These are phyloP conservation scores for Lyophyllum decastes DNA, from an alignment of 768 basidiomycete species.

Conservation along the genomic window DNA sequence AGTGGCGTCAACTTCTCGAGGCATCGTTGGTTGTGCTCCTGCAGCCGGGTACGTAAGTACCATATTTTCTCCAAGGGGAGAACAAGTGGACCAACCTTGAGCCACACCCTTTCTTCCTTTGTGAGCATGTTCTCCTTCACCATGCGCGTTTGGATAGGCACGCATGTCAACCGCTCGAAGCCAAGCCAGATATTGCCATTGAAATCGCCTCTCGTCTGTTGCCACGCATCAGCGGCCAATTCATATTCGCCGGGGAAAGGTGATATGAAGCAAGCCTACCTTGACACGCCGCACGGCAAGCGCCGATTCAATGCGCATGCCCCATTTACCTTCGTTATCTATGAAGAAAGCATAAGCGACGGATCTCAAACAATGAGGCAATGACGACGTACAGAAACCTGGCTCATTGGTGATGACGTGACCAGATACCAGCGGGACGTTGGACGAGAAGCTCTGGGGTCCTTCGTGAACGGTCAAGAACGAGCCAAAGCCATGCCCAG, in stretches of 20 bases:
- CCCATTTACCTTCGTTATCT: conserved; percentile 82
- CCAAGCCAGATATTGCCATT: conserved; percentile 82
- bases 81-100: conserved; percentile 55
- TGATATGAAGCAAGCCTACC: conserved; percentile 31
- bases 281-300: conserved; percentile 68
- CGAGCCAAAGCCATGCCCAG: conserved; percentile 88
- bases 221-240: neutral
- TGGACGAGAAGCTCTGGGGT: conserved; percentile 73
- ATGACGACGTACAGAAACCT: conserved; percentile 29
- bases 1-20: conserved; percentile 62
- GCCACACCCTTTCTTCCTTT: conserved; percentile 85
- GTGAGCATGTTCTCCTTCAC: conserved; percentile 83
- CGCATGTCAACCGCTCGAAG: conserved; percentile 91
- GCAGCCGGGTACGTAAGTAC: neutral
- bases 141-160: conserved; percentile 91
- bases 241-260: neutral
- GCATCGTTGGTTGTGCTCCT: conserved; percentile 84
- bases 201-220: conserved; percentile 70
- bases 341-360: conserved; percentile 15
- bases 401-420: conserved; percentile 95
- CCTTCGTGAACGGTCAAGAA: conserved; percentile 89
- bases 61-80: conserved; percentile 1
- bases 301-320: conserved; percentile 91
- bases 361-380: conserved; percentile 4
- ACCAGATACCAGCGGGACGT: conserved; percentile 74